These are phyloP conservation scores for Microstegium vimineum DNA, from an alignment of 176 grass and related monocot species.

Conservation along the genomic window DNA sequence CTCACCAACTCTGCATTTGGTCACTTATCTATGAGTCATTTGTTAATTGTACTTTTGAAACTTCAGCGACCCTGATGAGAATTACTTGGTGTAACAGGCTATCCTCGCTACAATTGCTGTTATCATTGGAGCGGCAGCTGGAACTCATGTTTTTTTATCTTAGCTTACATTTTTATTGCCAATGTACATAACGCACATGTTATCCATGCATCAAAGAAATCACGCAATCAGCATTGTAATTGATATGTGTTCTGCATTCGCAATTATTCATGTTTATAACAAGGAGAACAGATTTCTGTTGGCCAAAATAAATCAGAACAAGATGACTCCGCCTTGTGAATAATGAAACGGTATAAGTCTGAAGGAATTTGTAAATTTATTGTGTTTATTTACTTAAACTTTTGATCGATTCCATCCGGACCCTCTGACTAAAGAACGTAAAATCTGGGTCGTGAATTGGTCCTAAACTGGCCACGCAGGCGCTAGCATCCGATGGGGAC, in stretches of 20 bases:
- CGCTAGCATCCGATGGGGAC: no score
- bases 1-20: neutral
- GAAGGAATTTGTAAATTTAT: neutral
- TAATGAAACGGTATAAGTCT: neutral
- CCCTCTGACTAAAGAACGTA: no score
- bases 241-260: neutral
- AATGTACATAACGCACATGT: slow-evolving; percentile 43
- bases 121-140: slow-evolving; percentile 51
- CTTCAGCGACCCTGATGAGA: slow-evolving; percentile 9
- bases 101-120: slow-evolving; percentile 57
- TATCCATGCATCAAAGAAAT: neutral
- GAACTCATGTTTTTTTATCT: slow-evolving; percentile 50
- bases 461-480: no score
- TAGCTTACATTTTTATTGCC: neutral
- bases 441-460: no score
- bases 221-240: neutral
- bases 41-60: neutral
- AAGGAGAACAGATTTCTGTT: slow-evolving; percentile 7
- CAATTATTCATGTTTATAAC: slow-evolving; percentile 12
- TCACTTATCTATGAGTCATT: neutral
- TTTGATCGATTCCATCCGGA: no score
- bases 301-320: slow-evolving; percentile 26
- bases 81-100: slow-evolving; percentile 49
- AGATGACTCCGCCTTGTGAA: neutral
- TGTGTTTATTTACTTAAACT: no score